These are phyloP conservation scores for Botrytis fragariae DNA, from an alignment of 2,329 filamentous ascomycete species.

Conservation along the genomic window DNA sequence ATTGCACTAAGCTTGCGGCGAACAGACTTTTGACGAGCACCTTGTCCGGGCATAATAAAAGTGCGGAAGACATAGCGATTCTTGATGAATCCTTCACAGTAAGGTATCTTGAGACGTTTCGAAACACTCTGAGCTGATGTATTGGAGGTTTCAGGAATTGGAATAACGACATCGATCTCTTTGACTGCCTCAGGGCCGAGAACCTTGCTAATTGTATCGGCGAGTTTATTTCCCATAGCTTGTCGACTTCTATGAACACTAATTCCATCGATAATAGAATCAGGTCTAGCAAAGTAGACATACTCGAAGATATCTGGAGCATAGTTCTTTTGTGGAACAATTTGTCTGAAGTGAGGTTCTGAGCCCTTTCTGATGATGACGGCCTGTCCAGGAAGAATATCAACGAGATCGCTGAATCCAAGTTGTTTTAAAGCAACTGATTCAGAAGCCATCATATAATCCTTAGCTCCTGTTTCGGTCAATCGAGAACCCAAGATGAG, in stretches of 20 bases:
- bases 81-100: slow-evolving; percentile 81
- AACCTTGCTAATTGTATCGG: slow-evolving; percentile 64
- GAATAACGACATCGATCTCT: slow-evolving; percentile 81
- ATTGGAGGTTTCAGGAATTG: slow-evolving; percentile 80
- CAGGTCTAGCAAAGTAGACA: slow-evolving; percentile 82
- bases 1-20: slow-evolving; percentile 88
- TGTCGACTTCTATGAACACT: slow-evolving; percentile 80
- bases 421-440: slow-evolving; percentile 80
- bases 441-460: slow-evolving; percentile 92
- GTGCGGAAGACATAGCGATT: slow-evolving; percentile 87
- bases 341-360: slow-evolving; percentile 71
- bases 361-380: slow-evolving; percentile 81
- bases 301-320: slow-evolving; percentile 85
- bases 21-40: slow-evolving; percentile 77
- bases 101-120: slow-evolving; percentile 72
- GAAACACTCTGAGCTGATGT: slow-evolving; percentile 76
- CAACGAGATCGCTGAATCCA: slow-evolving; percentile 71
- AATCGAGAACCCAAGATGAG: slow-evolving; percentile 74
- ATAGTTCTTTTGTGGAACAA: slow-evolving; percentile 66
- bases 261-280: slow-evolving; percentile 82
- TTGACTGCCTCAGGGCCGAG: slow-evolving; percentile 68
- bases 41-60: slow-evolving; percentile 84
- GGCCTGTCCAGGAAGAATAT: slow-evolving; percentile 80
- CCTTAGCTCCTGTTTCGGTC: slow-evolving; percentile 59
- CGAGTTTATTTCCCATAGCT: slow-evolving; percentile 82